Conservation (phyloP, 306 rosid genomes). For the Ceratonia siliqua region DNA sequence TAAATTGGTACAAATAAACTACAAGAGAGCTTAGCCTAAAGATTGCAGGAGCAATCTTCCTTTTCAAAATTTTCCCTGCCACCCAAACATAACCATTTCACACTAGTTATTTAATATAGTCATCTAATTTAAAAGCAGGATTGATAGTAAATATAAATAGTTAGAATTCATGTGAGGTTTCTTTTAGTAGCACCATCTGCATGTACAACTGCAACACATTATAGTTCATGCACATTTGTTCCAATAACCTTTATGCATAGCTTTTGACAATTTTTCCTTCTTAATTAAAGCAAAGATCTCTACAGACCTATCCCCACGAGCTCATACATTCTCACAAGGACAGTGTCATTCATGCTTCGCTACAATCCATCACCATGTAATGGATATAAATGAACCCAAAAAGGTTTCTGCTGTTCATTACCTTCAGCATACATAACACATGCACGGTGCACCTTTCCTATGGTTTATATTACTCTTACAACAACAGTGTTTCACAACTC, state of each 20-base stretch:
- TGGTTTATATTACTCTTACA: no score
- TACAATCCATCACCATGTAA: not conserved
- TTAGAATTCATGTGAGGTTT: not conserved
- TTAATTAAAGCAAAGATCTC: not conserved
- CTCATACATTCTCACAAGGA: not conserved
- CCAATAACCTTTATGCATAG: no score
- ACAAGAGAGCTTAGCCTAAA: no score
- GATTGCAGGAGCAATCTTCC: not conserved
- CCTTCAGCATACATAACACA: not conserved
- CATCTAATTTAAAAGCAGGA: not conserved
- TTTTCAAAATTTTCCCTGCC: not conserved
- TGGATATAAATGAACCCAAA: no score
- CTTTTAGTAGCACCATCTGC: not conserved
- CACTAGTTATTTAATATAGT: not conserved
- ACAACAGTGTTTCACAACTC: no score
- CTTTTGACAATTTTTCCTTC: no score
- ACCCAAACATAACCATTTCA: not conserved
- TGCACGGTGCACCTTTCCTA: no score
- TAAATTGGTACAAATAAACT: no score
- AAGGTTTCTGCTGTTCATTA: not conserved
- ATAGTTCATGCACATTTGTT: not conserved
- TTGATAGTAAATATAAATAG: not conserved
- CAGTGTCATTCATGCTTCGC: not conserved
- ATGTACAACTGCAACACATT: not conserved
- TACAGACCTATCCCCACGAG: no score